Percentiles rank a stretch among this genome's conserved stretches.
phyloP scores from a whole-genome alignment of 768 basidiomycete species.

The Rhodotorula paludigena region DNA sequence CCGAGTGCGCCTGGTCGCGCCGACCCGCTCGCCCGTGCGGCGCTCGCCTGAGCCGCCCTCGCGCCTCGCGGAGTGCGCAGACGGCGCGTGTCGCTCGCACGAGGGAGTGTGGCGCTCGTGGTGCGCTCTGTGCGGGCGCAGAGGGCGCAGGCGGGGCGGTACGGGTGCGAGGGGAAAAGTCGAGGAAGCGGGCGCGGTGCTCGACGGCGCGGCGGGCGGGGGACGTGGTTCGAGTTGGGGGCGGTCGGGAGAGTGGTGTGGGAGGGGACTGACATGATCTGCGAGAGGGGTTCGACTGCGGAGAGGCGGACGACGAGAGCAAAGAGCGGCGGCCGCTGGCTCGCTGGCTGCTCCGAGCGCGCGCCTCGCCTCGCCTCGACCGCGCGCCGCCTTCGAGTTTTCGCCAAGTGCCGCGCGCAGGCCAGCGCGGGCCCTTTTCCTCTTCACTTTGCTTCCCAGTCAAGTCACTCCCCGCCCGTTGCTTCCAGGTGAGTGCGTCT shows the following conservation, averaged over 20 bases:
- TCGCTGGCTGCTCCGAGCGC: no score
- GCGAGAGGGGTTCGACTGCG: conserved; percentile 2
- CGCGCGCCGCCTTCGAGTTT: no score
- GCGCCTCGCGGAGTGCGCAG: no score
- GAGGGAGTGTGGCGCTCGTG: no score
- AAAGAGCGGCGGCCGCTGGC: neutral
- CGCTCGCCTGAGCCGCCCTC: no score
- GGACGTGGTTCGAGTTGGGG: neutral
- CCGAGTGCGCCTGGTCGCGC: no score
- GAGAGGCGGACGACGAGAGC: neutral
- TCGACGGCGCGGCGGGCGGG: neutral
- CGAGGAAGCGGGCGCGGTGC: neutral
- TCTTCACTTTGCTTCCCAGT: neutral
- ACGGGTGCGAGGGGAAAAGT: neutral
- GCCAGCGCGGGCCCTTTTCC: neutral
- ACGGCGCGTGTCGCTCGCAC: no score
- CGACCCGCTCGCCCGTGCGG: no score
- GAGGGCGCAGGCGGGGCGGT: neutral
- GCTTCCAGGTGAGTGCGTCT: neutral
- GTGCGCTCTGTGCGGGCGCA: neutral
- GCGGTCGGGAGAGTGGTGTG: neutral
- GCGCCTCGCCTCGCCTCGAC: no score
- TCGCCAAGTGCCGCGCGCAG: no score
- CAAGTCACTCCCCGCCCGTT: neutral
- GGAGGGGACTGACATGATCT: neutral